These are phyloP conservation scores for Pseudozyma tsukubaensis DNA, from an alignment of 1,284 basidiomycete genomes.

Conservation along the genomic window DNA sequence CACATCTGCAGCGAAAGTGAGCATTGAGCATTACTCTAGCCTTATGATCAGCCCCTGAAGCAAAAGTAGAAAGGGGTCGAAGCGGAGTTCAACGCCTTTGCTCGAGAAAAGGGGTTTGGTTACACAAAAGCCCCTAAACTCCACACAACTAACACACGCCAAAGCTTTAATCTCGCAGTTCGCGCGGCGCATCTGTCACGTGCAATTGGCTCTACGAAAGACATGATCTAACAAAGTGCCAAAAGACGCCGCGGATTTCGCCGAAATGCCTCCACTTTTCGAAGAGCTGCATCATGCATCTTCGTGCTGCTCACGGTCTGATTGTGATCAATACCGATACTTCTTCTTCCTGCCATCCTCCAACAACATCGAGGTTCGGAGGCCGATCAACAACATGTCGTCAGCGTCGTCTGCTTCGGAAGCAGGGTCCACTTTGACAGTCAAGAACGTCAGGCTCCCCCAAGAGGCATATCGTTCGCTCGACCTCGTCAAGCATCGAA, in stretches of 20 bases:
- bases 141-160: slow-evolving; percentile 13
- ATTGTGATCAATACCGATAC: not conserved
- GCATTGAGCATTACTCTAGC: too few species aligned
- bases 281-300: not conserved
- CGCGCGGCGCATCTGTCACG: slow-evolving; percentile 32
- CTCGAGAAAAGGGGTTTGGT: slow-evolving; percentile 1
- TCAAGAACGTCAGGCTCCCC: slow-evolving; percentile 20
- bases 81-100: too few species aligned
- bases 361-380: not conserved
- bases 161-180: slow-evolving; percentile 4
- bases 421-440: not conserved
- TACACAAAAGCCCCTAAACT: slow-evolving; percentile 10
- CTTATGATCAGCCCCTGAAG: too few species aligned
- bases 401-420: slow-evolving; percentile 1
- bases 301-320: not conserved
- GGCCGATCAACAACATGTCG: not conserved
- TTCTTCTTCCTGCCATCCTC: not conserved
- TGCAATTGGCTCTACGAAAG: not conserved
- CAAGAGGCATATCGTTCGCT: slow-evolving; percentile 16
- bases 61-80: too few species aligned
- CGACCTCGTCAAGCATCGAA: not conserved
- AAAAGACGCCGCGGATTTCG: slow-evolving; percentile 11
- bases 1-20: too few species aligned
- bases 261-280: not conserved
- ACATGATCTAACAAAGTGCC: slow-evolving; percentile 3